A percentile compares a stretch with the other conserved stretches of the same genome.
These are phyloP conservation scores for Aspergillus biplanus DNA, from an alignment of 495 filamentous ascomycete genomes.

Conservation along the genomic window DNA sequence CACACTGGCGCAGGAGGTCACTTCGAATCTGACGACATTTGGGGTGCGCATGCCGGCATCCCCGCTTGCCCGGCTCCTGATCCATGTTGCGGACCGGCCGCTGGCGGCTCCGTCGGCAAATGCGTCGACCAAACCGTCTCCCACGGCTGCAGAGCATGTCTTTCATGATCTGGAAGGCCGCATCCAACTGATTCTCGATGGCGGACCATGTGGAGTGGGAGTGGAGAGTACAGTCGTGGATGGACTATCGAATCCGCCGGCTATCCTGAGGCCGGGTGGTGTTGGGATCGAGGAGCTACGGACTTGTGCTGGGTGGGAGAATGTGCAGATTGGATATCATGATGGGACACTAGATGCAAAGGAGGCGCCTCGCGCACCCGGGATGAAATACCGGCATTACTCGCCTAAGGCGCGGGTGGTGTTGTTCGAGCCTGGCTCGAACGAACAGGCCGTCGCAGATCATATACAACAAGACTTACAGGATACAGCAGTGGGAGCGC, in stretches of 20 bases:
- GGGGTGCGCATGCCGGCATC: conserved; percentile 88
- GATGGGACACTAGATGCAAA: conserved; percentile 55
- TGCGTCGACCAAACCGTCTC: conserved; percentile 86
- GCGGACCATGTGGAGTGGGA: conserved; percentile 81
- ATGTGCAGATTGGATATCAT: conserved; percentile 72
- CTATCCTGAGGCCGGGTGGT: conserved; percentile 85
- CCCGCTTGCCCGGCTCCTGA: conserved; percentile 81
- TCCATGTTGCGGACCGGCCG: conserved; percentile 72
- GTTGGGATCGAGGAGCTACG: conserved; percentile 84
- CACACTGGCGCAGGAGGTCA: conserved; percentile 81
- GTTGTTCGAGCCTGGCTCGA: conserved; percentile 66
- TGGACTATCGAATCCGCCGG: conserved; percentile 77
- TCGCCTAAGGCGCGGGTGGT: conserved; percentile 87
- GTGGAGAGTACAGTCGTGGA: conserved; percentile 98
- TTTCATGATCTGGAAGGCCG: conserved; percentile 78
- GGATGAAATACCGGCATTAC: conserved; percentile 99
- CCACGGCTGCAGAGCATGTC: conserved; percentile 88
- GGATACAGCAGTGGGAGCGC: conserved; percentile 40
- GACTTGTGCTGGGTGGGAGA: conserved; percentile 77
- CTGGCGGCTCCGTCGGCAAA: conserved; percentile 96
- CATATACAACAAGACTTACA: conserved; percentile 43
- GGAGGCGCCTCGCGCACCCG: conserved; percentile 76
- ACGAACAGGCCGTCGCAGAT: conserved; percentile 33
- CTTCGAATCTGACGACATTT: conserved; percentile 79
- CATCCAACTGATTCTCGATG: conserved; percentile 91